A percentile compares a stretch with the other conserved stretches of the same genome.
Conservation (phyloP, 306 rosid species). For the Clitoria ternatea region DNA sequence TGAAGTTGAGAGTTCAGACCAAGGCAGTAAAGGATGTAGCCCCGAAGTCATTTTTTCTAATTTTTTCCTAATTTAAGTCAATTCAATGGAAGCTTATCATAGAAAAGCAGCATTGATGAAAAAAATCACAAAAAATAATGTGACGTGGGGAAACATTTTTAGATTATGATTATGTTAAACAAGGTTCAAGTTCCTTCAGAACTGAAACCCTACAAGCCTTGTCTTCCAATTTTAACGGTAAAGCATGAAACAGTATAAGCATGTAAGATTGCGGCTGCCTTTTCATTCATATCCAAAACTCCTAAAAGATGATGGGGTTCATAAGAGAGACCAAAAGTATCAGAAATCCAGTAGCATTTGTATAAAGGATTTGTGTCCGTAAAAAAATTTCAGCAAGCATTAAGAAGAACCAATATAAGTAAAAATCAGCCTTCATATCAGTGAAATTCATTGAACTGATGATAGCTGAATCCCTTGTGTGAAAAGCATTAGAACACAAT, state of each 20-base stretch:
- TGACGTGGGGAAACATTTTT: background rate
- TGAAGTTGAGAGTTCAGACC: constrained; percentile 12
- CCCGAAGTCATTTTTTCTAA: too few species aligned
- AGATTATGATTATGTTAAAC: background rate
- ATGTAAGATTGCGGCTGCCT: background rate
- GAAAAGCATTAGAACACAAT: too few species aligned
- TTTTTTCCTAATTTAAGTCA: background rate
- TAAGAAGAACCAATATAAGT: background rate
- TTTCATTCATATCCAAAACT: background rate
- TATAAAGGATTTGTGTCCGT: background rate
- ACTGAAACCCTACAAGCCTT: constrained; percentile 6
- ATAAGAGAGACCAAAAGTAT: background rate
- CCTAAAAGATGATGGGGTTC: background rate
- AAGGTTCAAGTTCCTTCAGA: constrained; percentile 14
- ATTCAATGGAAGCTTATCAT: background rate
- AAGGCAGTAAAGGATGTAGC: constrained; percentile 8
- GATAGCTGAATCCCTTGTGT: too few species aligned
- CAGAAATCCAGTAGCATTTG: background rate
- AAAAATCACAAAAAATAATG: background rate
- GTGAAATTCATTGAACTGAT: too few species aligned
- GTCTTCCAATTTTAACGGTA: background rate
- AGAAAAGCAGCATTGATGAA: background rate
- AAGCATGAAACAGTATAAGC: background rate
- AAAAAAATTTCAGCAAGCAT: background rate
- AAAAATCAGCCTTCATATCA: too few species aligned